phyloP scores from a whole-genome alignment of 2,329 filamentous ascomycete genomes.

The Arthrobotrys sphaeroides region DNA sequence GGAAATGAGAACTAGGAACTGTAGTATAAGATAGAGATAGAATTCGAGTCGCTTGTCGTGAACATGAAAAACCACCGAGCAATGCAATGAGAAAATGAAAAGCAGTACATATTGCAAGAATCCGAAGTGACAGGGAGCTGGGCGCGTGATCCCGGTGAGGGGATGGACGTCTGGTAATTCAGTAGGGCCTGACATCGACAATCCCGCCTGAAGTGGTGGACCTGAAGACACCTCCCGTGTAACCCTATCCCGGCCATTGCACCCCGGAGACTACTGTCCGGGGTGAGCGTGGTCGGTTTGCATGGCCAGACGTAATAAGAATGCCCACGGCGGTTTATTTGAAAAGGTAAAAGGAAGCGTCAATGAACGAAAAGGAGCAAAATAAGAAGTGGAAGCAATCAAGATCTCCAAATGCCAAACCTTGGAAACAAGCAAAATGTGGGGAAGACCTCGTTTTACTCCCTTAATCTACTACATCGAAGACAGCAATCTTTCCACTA shows the following conservation, averaged over 20 bases:
- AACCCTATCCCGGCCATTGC: not conserved
- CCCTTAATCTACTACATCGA: not conserved
- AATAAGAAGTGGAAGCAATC: not conserved
- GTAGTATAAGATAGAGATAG: not conserved
- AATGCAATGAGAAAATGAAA: constrained; percentile 26
- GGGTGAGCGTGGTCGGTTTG: not conserved
- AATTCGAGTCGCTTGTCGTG: constrained; percentile 28
- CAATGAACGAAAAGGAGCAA: not conserved
- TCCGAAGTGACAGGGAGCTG: not conserved
- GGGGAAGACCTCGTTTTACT: no score
- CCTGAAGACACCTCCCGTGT: not conserved
- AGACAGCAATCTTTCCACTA: constrained; percentile 34
- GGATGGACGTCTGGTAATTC: not conserved
- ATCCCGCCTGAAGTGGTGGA: not conserved
- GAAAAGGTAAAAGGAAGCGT: not conserved
- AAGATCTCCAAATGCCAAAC: not conserved
- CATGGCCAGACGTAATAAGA: not conserved
- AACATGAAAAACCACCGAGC: constrained; percentile 42
- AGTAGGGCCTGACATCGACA: not conserved
- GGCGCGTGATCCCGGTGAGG: not conserved
- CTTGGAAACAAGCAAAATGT: not conserved
- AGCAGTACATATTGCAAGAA: not conserved
- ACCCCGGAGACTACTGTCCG: not conserved
- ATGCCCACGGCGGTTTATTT: not conserved
- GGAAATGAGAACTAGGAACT: not conserved